Base-by-base conservation (phyloP, 176 grass and related monocot genomes). In the Calamus simplicifolius region DNA sequence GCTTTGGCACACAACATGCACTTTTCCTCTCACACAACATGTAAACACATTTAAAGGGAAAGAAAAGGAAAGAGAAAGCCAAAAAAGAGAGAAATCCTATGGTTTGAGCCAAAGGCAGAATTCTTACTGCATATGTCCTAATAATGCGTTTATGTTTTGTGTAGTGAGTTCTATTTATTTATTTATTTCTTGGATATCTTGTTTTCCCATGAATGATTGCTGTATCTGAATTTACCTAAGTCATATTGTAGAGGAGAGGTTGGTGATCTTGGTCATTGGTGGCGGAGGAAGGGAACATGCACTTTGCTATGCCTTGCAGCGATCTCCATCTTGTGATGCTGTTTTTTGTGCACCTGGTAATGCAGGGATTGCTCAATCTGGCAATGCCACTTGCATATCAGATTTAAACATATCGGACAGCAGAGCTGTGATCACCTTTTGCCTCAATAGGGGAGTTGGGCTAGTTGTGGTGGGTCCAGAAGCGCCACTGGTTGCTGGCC, bases 391-490 rank as follows among this genome's bases (percentile, higher is more conserved):
- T 29, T 95, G 85, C 25, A 75, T 89, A 43, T 50, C 79, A 0
- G 79, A 86, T 57, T 25, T 95, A 5, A 76, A 95, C 49, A 83
- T 86, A 18, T 77, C 66, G 21, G 64, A 69, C 14, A 83, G 82
- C 30, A 49, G 52, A 7, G 57, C 78, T 54, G 77, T 90, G 66
- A 76, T 86, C 18, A 38, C 63, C 0, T 90, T 90, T 56, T 96
- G 86, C 69, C 64, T 0, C 10, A 59, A 66, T 31, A 77, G 68
- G 72, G 71, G 75, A 52, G 86, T 96, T 19, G 86, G 83, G 25
- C 72, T 96, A 59, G 91, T 96, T 53, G 83, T 90, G 17, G 77
- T 96, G 16, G 83, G 91, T 73, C 82, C 91, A 25, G 86, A 95
- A 85, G 86, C 58, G 16, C 91, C 91, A 6, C 63, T 95, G 29